These are phyloP conservation scores for Carex cristatella DNA, from an alignment of 176 grass and related monocot species.

Conservation along the genomic window DNA sequence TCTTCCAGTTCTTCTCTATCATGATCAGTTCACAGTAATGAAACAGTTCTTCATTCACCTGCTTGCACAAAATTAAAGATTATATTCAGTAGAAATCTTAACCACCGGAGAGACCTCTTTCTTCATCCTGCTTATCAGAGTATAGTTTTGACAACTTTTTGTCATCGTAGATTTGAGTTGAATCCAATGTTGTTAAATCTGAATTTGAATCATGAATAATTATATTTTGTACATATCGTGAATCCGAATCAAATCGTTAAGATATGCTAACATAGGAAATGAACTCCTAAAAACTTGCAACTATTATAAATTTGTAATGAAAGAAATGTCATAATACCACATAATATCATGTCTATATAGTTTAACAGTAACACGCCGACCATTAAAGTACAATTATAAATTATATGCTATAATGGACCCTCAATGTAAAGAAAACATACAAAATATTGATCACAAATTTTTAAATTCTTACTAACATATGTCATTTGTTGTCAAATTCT, in stretches of 20 bases:
- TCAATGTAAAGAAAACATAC: not conserved
- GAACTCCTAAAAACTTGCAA: not conserved
- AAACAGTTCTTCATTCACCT: conserved; percentile 55
- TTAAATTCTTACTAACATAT: not conserved
- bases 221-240: not conserved
- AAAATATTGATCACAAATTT: not conserved
- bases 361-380: not conserved
- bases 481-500: not conserved
- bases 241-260: not conserved
- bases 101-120: not conserved
- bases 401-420: not conserved
- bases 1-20: conserved; percentile 72
- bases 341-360: not conserved
- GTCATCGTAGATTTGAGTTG: conserved; percentile 3
- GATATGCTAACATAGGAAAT: not conserved
- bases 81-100: not conserved
- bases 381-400: not conserved
- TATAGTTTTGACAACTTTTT: conserved; percentile 3
- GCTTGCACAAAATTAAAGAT: conserved; percentile 19
- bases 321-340: not conserved
- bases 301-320: not conserved
- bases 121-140: not conserved
- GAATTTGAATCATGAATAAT: not conserved
- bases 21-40: conserved; percentile 31
- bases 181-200: not conserved